phyloP scores from a whole-genome alignment of 768 basidiomycete genomes.

The Gelatoporia subvermispora region DNA sequence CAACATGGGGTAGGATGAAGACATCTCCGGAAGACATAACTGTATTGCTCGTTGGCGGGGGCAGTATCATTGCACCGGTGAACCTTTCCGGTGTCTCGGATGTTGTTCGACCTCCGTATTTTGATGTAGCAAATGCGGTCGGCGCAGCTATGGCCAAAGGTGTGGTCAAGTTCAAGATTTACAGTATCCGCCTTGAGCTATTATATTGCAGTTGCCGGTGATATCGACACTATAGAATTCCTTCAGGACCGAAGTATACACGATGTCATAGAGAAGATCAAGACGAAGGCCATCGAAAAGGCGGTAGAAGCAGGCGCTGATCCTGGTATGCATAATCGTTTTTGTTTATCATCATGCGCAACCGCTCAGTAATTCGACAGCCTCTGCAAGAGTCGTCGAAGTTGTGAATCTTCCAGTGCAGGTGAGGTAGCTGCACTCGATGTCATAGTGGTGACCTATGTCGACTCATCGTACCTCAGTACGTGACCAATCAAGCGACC shows the following conservation, averaged over 20 bases:
- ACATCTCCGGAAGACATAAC: slow-evolving; percentile 52
- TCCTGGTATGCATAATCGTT: slow-evolving; percentile 31
- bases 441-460: too few species aligned
- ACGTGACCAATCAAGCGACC: slow-evolving; percentile 45
- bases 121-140: slow-evolving; percentile 58
- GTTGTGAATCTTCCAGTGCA: slow-evolving; percentile 50
- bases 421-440: slow-evolving; percentile 19
- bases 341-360: slow-evolving; percentile 11
- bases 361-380: slow-evolving; percentile 28
- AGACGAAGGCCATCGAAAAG: slow-evolving; percentile 25
- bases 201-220: slow-evolving; percentile 17
- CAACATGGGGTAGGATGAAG: slow-evolving; percentile 60
- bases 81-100: slow-evolving; percentile 46
- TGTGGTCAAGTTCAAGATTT: background rate
- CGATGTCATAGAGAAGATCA: slow-evolving; percentile 29
- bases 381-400: slow-evolving; percentile 47
- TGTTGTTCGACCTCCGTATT: slow-evolving; percentile 45
- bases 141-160: slow-evolving; percentile 43
- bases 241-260: slow-evolving; percentile 23
- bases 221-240: slow-evolving; percentile 34
- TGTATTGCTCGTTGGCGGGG: slow-evolving; percentile 62
- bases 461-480: too few species aligned
- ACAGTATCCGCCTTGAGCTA: background rate
- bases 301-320: slow-evolving; percentile 29
- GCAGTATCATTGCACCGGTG: slow-evolving; percentile 53